Evolutionary conservation across 768 basidiomycete genomes (phyloP).

Genomic region (Asterophora parasitica): DNA sequence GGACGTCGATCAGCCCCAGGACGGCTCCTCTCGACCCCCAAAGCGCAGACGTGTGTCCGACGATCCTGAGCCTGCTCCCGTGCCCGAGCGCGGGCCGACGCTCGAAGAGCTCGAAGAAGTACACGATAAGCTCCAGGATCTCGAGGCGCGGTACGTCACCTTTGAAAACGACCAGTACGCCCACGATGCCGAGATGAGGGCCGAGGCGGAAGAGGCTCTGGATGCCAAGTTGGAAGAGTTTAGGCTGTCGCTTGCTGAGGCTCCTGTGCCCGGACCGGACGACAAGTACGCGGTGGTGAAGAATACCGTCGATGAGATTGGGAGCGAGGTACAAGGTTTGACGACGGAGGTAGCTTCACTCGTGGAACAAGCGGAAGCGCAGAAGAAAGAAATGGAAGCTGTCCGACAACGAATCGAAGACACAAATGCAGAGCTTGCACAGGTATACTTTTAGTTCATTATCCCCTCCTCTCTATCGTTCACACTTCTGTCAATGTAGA

Average conservation of each 20-base stretch:
- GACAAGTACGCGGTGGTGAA: slow-evolving; percentile 6
- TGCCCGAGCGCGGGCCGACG: slow-evolving; percentile 2
- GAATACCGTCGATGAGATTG: slow-evolving; percentile 16
- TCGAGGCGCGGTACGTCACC: slow-evolving; percentile 15
- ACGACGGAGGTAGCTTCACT: slow-evolving; percentile 17
- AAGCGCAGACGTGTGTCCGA: slow-evolving; percentile 25
- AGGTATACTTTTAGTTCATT: slow-evolving; percentile 7
- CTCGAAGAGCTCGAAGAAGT: slow-evolving; percentile 15
- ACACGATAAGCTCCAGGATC: slow-evolving; percentile 13
- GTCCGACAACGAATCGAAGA: slow-evolving; percentile 4
- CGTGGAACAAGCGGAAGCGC: slow-evolving; percentile 10
- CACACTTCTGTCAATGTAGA: slow-evolving; percentile 8
- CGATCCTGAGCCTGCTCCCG: slow-evolving; percentile 5
- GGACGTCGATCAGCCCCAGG: slow-evolving; percentile 13
- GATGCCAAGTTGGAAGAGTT: slow-evolving; percentile 18
- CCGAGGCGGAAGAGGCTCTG: slow-evolving; percentile 18
- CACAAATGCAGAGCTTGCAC: slow-evolving; percentile 8
- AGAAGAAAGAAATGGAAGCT: slow-evolving; percentile 5
- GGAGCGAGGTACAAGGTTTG: slow-evolving; percentile 17
- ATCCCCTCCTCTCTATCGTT: not conserved
- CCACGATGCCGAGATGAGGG: slow-evolving; percentile 16
- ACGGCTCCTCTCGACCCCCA: slow-evolving; percentile 16
- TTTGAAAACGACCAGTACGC: slow-evolving; percentile 21
- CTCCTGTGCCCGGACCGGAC: not conserved
- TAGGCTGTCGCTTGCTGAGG: not conserved